These are phyloP conservation scores for Ophiostoma angusticollis DNA, from an alignment of 2,329 filamentous ascomycete genomes.

Conservation along the genomic window DNA sequence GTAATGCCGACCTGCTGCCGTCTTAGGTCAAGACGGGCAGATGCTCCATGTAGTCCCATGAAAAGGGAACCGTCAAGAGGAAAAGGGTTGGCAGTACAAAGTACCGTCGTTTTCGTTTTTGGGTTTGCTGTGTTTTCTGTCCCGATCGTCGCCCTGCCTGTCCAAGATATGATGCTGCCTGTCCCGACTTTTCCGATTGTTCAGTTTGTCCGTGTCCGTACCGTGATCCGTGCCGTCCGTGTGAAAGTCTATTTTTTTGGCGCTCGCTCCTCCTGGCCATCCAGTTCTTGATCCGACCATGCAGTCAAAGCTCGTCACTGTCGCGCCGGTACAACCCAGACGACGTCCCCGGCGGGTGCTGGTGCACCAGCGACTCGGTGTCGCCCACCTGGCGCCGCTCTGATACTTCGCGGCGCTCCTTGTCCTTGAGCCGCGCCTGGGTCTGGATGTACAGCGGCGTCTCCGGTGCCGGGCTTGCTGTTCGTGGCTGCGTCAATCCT, in stretches of 20 bases:
- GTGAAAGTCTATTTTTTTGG: not conserved
- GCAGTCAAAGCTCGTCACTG: slow-evolving; percentile 24
- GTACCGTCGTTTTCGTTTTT: not conserved
- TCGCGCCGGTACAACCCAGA: slow-evolving; percentile 19
- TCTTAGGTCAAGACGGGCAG: too few relatives aligned
- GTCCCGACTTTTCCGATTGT: not conserved
- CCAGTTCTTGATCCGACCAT: slow-evolving; percentile 2
- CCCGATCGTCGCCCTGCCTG: too few relatives aligned
- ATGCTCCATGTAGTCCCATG: slow-evolving; percentile 10
- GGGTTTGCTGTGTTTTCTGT: not conserved
- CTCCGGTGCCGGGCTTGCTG: not conserved
- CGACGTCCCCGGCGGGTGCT: slow-evolving; percentile 22
- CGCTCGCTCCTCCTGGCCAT: not conserved
- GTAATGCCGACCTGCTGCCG: too few relatives aligned
- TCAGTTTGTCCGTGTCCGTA: not conserved
- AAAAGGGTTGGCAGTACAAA: slow-evolving; percentile 5
- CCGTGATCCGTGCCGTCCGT: too few relatives aligned
- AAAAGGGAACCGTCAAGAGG: slow-evolving; percentile 8
- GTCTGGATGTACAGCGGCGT: slow-evolving; percentile 40
- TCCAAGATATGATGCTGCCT: too few relatives aligned
- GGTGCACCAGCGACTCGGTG: slow-evolving; percentile 62
- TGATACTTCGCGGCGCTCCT: slow-evolving; percentile 51
- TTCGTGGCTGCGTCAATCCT: slow-evolving; percentile 44
- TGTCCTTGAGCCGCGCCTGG: slow-evolving; percentile 54
- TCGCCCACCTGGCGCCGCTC: slow-evolving; percentile 87